These are phyloP conservation scores for Umbelopsis sp. DNA, from an alignment of 192 early-diverging fungal genomes.

Conservation along the genomic window DNA sequence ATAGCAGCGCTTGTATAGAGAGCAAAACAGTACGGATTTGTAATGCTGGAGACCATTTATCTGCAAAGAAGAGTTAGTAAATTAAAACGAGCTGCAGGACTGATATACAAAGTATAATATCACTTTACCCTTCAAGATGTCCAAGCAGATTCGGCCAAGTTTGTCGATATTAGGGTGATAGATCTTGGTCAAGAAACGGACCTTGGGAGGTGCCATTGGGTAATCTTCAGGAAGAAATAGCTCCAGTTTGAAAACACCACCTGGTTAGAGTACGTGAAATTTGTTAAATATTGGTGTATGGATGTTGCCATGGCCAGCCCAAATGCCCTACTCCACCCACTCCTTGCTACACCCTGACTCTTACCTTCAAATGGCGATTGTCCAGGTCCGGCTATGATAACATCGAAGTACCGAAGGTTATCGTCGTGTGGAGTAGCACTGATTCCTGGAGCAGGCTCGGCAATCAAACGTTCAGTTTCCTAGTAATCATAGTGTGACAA, in stretches of 20 bases:
- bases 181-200: slow-evolving; percentile 97
- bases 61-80: slow-evolving; percentile 43
- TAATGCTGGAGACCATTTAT: slow-evolving; percentile 98
- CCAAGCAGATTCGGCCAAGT: slow-evolving; percentile 95
- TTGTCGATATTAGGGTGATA: slow-evolving; percentile 99
- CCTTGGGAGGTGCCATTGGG: slow-evolving; percentile 98
- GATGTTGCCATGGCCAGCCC: not conserved
- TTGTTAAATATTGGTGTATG: slow-evolving; percentile 11
- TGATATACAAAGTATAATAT: not conserved
- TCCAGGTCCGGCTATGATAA: slow-evolving; percentile 86
- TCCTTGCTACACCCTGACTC: not conserved
- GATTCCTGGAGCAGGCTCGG: slow-evolving; percentile 95
- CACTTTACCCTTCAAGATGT: slow-evolving; percentile 89
- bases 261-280: slow-evolving; percentile 43
- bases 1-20: slow-evolving; percentile 95
- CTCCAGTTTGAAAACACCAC: slow-evolving; percentile 92
- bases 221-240: slow-evolving; percentile 97
- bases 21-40: slow-evolving; percentile 98
- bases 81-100: not conserved
- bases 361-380: slow-evolving; percentile 96
- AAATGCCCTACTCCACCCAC: not conserved
- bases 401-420: slow-evolving; percentile 98
- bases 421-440: slow-evolving; percentile 86
- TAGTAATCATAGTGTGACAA: slow-evolving; percentile 36
- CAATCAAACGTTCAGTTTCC: slow-evolving; percentile 94